Conservation (phyloP, 164 flowering plant genomes). For the Tetrastigma voinierianum region DNA sequence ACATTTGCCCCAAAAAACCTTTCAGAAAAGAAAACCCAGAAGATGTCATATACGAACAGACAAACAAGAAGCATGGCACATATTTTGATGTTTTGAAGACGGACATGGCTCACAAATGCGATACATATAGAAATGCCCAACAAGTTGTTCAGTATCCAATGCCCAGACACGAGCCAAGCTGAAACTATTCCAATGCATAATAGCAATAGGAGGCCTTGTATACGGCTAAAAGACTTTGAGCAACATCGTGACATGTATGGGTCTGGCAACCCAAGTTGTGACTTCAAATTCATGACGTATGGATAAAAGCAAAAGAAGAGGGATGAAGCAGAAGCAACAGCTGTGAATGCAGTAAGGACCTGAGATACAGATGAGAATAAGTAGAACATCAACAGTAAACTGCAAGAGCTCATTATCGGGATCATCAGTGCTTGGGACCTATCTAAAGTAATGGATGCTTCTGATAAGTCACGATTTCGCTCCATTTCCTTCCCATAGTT, state of each 20-base stretch:
- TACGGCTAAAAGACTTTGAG: conserved; percentile 72
- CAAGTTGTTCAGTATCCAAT: conserved; percentile 89
- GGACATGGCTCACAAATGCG: conserved; percentile 95
- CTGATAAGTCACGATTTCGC: conserved; percentile 73
- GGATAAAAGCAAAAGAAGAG: conserved; percentile 89
- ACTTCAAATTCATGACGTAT: conserved; percentile 44
- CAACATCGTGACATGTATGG: conserved; percentile 78
- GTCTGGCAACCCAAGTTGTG: conserved; percentile 58
- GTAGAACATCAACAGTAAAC: conserved; percentile 87
- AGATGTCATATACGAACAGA: conserved; percentile 86
- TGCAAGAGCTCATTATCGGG: conserved; percentile 86
- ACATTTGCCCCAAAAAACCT: conserved; percentile 94
- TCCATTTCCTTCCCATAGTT: conserved; percentile 90
- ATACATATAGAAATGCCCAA: conserved; percentile 89
- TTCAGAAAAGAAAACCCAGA: conserved; percentile 98
- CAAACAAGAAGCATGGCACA: conserved; percentile 92
- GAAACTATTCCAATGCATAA: conserved; percentile 49
- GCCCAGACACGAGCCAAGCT: conserved; percentile 90
- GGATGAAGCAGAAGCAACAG: conserved; percentile 74
- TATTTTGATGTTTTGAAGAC: conserved; percentile 91
- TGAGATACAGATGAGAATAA: conserved; percentile 89
- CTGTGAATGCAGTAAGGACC: conserved; percentile 82
- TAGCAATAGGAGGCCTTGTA: conserved; percentile 56
- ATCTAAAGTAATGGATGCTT: conserved; percentile 81
- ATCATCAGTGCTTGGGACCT: conserved; percentile 92